Conservation (phyloP, 371 early-diverging fungal genomes). For the Blakeslea trispora region DNA sequence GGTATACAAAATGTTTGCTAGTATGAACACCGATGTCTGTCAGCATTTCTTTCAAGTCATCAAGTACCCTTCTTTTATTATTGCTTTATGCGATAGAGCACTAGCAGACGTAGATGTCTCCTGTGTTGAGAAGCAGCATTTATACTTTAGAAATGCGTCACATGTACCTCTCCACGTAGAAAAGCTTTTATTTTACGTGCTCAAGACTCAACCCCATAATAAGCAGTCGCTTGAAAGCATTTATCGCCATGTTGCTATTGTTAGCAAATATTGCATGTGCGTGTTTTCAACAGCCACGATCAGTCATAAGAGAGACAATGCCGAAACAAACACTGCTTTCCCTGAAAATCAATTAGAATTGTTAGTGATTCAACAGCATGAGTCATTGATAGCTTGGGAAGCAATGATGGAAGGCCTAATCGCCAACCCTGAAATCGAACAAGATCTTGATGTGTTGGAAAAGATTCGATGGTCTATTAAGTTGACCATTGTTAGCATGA, state of each 20-base stretch:
- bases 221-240: slow-evolving; percentile 2
- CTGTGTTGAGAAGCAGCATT: neutral
- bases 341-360: slow-evolving; percentile 11
- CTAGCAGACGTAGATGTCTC: neutral
- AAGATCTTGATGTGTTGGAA: slow-evolving; percentile 5
- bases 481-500: slow-evolving; percentile 17
- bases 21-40: neutral
- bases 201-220: slow-evolving; percentile 1
- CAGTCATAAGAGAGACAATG: slow-evolving; percentile 3
- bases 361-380: slow-evolving; percentile 11
- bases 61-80: slow-evolving; percentile 9
- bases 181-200: slow-evolving; percentile 7
- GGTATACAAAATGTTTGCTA: neutral
- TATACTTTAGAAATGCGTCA: neutral
- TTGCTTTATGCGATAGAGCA: slow-evolving; percentile 7
- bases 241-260: neutral
- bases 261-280: neutral
- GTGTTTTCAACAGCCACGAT: slow-evolving; percentile 4
- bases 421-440: neutral
- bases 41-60: slow-evolving; percentile 1
- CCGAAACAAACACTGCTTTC: slow-evolving; percentile 19
- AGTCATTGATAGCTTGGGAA: slow-evolving; percentile 17
- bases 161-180: slow-evolving; percentile 8
- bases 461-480: slow-evolving; percentile 27
- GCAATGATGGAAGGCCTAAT: slow-evolving; percentile 7